phyloP scores from a whole-genome alignment of 2,329 filamentous ascomycete species.

The Beauveria pseudobassiana region DNA sequence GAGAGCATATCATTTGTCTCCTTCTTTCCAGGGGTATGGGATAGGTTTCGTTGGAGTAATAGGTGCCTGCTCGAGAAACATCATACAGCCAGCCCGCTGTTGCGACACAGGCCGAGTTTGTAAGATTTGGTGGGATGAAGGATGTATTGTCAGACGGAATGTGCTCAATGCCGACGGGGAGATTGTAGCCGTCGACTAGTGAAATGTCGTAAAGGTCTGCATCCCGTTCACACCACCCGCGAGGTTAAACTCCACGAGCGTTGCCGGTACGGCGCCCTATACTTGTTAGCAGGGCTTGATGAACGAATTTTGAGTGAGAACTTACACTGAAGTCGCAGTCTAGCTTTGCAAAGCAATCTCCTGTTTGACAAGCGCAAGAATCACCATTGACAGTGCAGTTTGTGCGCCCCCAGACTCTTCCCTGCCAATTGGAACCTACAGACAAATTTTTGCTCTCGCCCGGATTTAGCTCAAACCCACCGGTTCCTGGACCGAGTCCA shows the following conservation, averaged over 20 bases:
- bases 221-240: conserved; percentile 50
- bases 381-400: conserved; percentile 70
- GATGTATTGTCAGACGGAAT: conserved; percentile 53
- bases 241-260: conserved; percentile 74
- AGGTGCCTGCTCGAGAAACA: conserved; percentile 44
- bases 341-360: conserved; percentile 66
- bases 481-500: conserved; percentile 57
- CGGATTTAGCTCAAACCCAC: conserved; percentile 59
- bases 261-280: conserved; percentile 65
- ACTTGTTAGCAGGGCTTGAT: not conserved
- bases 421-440: conserved; percentile 70
- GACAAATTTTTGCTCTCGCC: conserved; percentile 53
- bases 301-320: not conserved
- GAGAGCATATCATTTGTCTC: conserved; percentile 50
- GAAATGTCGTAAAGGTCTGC: conserved; percentile 78
- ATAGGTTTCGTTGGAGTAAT: conserved; percentile 57
- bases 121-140: conserved; percentile 67
- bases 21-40: conserved; percentile 59
- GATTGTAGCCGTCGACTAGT: conserved; percentile 77
- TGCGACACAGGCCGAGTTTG: conserved; percentile 69
- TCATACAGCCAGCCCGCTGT: conserved; percentile 55
- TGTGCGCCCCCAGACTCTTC: conserved; percentile 74
- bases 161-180: conserved; percentile 59
- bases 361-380: conserved; percentile 63
- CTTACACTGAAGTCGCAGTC: conserved; percentile 63